These are phyloP conservation scores for Colletotrichum kahawae DNA, from an alignment of 2,329 filamentous ascomycete genomes.

Conservation along the genomic window DNA sequence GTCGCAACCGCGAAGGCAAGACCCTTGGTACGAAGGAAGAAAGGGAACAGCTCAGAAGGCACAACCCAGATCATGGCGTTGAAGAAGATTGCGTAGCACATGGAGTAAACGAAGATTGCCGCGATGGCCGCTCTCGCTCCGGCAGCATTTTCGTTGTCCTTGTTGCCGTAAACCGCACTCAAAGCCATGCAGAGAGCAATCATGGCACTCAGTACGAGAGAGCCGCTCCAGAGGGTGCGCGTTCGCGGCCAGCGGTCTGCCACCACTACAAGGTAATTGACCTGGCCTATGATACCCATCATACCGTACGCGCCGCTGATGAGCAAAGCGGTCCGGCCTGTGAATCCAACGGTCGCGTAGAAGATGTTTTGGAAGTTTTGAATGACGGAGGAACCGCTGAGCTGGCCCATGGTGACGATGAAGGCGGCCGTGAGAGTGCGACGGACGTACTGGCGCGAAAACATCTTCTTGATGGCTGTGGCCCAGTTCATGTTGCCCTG, in stretches of 20 bases:
- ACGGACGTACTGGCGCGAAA: slow-evolving; percentile 30
- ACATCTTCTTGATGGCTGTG: slow-evolving; percentile 23
- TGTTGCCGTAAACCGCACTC: slow-evolving; percentile 21
- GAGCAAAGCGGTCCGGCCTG: slow-evolving; percentile 33
- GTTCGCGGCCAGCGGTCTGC: slow-evolving; percentile 36
- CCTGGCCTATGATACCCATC: slow-evolving; percentile 39
- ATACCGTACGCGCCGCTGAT: slow-evolving; percentile 40
- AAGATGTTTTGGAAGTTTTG: slow-evolving; percentile 42
- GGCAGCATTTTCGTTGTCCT: slow-evolving; percentile 23
- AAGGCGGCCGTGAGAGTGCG: slow-evolving; percentile 36
- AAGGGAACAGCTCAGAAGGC: slow-evolving; percentile 35
- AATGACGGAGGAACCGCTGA: slow-evolving; percentile 38
- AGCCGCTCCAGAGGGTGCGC: slow-evolving; percentile 11
- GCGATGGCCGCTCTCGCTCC: slow-evolving; percentile 37
- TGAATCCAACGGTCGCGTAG: slow-evolving; percentile 37
- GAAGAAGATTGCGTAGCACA: slow-evolving; percentile 40
- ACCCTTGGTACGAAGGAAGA: slow-evolving; percentile 29
- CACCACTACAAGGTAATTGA: slow-evolving; percentile 34
- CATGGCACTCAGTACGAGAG: slow-evolving; percentile 10
- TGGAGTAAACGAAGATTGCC: slow-evolving; percentile 42
- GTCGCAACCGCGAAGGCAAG: slow-evolving; percentile 34
- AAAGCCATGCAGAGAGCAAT: slow-evolving; percentile 26
- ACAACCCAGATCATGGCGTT: slow-evolving; percentile 40
- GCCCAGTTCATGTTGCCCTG: slow-evolving; percentile 24
- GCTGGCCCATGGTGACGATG: slow-evolving; percentile 37